Evolutionary conservation across 108 stramenopile species (phyloP).

Genomic region (Parmales sp.): DNA sequence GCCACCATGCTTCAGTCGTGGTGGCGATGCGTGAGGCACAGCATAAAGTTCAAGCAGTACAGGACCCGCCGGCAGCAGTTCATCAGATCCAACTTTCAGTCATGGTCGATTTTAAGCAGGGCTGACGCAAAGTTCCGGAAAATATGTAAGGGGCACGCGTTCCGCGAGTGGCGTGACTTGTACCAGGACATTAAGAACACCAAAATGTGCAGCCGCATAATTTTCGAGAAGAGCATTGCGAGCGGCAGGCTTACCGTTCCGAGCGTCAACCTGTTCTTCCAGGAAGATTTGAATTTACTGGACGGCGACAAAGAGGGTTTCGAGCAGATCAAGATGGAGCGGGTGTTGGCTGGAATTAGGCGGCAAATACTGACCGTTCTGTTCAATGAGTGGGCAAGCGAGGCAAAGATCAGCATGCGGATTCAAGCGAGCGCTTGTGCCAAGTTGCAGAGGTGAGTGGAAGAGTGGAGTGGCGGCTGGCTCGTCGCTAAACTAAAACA

Average conservation of each 20-base stretch:
- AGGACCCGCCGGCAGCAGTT: neutral
- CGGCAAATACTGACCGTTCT: conserved; percentile 1
- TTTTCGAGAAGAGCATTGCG: neutral
- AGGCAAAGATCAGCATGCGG: too few relatives aligned
- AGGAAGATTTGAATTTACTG: neutral
- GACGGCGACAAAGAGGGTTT: conserved; percentile 3
- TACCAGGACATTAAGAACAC: conserved; percentile 11
- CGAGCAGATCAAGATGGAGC: conserved; percentile 2
- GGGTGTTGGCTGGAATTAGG: neutral
- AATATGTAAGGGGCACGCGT: neutral
- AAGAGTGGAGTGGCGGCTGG: neutral
- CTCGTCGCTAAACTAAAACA: too few relatives aligned
- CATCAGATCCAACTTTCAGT: neutral
- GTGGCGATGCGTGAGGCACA: conserved; percentile 6
- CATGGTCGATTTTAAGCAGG: neutral
- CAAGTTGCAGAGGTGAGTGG: neutral
- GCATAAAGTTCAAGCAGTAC: neutral
- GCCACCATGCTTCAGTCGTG: neutral
- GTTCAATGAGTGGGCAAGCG: neutral
- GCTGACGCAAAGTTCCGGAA: conserved; percentile 2
- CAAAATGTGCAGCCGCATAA: neutral
- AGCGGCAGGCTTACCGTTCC: conserved; percentile 3
- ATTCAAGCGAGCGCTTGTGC: too few relatives aligned
- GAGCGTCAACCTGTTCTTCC: conserved; percentile 3
- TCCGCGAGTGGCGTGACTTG: neutral